These are phyloP conservation scores for Stramenopiles sp. DNA, from an alignment of 352 stramenopile species.

Conservation along the genomic window DNA sequence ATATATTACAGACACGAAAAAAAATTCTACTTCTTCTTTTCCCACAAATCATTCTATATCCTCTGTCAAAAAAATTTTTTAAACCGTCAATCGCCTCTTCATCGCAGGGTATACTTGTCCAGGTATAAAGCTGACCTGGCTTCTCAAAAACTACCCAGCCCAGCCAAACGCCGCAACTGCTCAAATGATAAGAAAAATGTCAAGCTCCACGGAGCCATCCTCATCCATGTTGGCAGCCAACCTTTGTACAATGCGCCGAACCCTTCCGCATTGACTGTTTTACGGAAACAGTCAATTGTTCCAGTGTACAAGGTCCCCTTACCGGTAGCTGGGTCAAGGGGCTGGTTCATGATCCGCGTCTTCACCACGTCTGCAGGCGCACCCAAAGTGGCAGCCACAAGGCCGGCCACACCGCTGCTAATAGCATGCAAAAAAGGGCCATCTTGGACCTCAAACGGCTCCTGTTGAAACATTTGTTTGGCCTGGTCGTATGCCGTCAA, in stretches of 20 bases:
- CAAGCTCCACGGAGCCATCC: slow-evolving; percentile 71
- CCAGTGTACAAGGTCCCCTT: slow-evolving; percentile 19
- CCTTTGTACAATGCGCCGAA: slow-evolving; percentile 59
- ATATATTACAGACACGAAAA: no score
- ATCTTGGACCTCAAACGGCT: neutral
- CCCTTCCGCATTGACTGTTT: slow-evolving; percentile 49
- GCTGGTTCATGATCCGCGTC: neutral
- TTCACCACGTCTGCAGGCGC: neutral
- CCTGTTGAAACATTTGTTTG: neutral
- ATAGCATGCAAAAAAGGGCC: neutral
- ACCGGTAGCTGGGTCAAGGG: neutral
- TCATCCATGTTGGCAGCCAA: slow-evolving; percentile 53
- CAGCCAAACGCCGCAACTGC: neutral
- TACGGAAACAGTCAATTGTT: slow-evolving; percentile 54
- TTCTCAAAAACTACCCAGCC: neutral
- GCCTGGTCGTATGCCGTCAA: neutral
- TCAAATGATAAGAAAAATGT: slow-evolving; percentile 50
- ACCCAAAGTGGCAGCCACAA: neutral
- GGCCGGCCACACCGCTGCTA: neutral
- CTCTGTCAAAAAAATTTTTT: no score
- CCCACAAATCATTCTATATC: no score
- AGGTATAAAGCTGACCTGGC: no score
- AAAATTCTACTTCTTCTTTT: no score
- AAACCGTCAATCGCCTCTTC: no score
- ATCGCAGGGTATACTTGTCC: no score